Conservation (phyloP, 2,329 filamentous ascomycete genomes). For the Penicillium vulpinum region DNA sequence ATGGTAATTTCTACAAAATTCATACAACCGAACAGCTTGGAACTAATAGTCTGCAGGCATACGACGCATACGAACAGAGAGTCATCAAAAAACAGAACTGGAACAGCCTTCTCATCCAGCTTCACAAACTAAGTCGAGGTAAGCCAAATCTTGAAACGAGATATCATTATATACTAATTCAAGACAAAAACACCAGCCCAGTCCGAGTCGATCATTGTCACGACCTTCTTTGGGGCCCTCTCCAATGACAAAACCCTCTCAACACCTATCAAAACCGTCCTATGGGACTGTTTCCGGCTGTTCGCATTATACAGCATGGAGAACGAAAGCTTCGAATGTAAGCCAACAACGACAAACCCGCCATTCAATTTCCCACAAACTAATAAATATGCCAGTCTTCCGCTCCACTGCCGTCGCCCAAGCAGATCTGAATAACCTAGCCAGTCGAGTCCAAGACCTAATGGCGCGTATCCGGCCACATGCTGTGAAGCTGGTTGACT, state of each 20-base stretch:
- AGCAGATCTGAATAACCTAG: conserved; percentile 44
- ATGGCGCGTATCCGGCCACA: conserved; percentile 53
- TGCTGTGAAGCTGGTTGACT: conserved; percentile 54
- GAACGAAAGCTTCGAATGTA: conserved; percentile 34
- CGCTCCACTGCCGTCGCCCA: conserved; percentile 46
- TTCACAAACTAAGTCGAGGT: conserved; percentile 34
- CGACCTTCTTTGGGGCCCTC: conserved; percentile 49
- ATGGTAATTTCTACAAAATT: conserved; percentile 3
- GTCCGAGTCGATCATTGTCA: conserved; percentile 52
- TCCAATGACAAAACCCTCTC: conserved; percentile 26
- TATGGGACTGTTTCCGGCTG: conserved; percentile 49
- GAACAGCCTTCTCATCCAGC: conserved; percentile 45
- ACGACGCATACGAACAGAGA: conserved; percentile 45
- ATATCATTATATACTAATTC: neutral
- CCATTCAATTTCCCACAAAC: neutral
- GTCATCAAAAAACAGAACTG: conserved; percentile 49
- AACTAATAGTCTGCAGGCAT: conserved; percentile 20
- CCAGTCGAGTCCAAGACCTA: conserved; percentile 45
- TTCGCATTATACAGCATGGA: conserved; percentile 53
- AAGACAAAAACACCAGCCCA: conserved; percentile 36
- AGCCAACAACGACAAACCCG: neutral
- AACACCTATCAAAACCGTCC: conserved; percentile 28
- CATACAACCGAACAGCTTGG: neutral
- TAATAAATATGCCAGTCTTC: conserved; percentile 34
- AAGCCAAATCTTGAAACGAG: neutral